Percentiles rank a stretch among this genome's conserved stretches.
These are phyloP conservation scores for Viridothelium virens DNA, from an alignment of 495 filamentous ascomycete genomes.

Conservation along the genomic window DNA sequence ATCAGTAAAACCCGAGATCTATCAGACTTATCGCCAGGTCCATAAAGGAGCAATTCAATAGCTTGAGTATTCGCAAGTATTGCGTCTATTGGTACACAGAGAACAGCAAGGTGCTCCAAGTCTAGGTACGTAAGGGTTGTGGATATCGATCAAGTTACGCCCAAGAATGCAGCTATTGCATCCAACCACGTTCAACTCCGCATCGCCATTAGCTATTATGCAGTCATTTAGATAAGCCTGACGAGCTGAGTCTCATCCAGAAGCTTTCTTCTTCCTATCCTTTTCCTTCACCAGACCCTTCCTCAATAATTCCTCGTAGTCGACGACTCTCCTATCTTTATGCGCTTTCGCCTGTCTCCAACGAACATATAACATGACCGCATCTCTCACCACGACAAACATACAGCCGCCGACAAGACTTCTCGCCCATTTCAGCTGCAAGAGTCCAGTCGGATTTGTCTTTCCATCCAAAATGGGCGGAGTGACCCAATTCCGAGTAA, in stretches of 20 bases:
- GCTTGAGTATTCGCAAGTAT: too few relatives aligned
- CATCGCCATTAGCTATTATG: background rate
- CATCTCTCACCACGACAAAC: conserved; percentile 71
- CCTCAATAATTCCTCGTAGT: conserved; percentile 43
- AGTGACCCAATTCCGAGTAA: conserved; percentile 58
- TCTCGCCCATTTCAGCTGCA: conserved; percentile 70
- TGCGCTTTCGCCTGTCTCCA: conserved; percentile 66
- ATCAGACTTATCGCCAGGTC: too few relatives aligned
- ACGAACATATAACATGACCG: conserved; percentile 62
- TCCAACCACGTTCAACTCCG: background rate
- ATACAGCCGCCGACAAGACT: conserved; percentile 73
- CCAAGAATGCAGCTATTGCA: background rate
- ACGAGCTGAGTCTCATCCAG: background rate
- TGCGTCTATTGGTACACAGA: too few relatives aligned
- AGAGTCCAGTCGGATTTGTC: conserved; percentile 44
- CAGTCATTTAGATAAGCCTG: background rate
- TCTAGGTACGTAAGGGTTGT: too few relatives aligned
- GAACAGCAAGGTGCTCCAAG: too few relatives aligned
- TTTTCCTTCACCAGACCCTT: conserved; percentile 3
- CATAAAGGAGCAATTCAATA: too few relatives aligned
- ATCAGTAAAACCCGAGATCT: too few relatives aligned
- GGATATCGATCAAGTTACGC: background rate
- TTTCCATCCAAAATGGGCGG: conserved; percentile 28
- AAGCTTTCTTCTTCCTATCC: background rate
- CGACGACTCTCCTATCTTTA: conserved; percentile 56